Conservation (phyloP, 495 filamentous ascomycete species). For the Hyaloscypha bicolor region DNA sequence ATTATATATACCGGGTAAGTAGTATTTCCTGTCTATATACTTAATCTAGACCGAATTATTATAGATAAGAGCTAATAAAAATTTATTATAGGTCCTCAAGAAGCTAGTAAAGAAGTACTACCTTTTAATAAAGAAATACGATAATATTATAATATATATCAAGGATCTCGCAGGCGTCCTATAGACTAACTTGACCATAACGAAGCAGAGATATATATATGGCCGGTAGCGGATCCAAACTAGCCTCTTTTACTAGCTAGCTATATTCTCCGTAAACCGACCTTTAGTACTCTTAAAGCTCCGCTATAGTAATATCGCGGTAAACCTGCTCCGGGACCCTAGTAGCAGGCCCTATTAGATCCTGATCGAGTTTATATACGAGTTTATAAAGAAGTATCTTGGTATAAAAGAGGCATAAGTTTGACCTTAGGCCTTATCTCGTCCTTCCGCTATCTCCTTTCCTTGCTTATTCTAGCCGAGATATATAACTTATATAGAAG, state of each 20-base stretch:
- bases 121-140: slow-evolving; percentile 26
- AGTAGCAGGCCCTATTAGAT: slow-evolving; percentile 34
- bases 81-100: slow-evolving; percentile 24
- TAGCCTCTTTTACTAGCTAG: slow-evolving; percentile 12
- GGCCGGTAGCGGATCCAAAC: too few relatives aligned
- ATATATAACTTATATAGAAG: too few relatives aligned
- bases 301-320: neutral
- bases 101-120: slow-evolving; percentile 34
- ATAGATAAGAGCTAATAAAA: slow-evolving; percentile 13
- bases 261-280: too few relatives aligned
- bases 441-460: neutral
- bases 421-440: neutral
- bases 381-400: slow-evolving; percentile 39
- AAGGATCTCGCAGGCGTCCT: slow-evolving; percentile 42
- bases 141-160: slow-evolving; percentile 39
- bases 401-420: slow-evolving; percentile 23
- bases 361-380: slow-evolving; percentile 39
- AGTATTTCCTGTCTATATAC: slow-evolving; percentile 22
- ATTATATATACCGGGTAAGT: slow-evolving; percentile 34
- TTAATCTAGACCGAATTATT: slow-evolving; percentile 7
- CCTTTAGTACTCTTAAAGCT: too few relatives aligned
- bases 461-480: neutral
- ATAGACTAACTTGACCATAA: slow-evolving; percentile 37
- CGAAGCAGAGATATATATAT: slow-evolving; percentile 38
- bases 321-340: slow-evolving; percentile 40